Conservation (phyloP, 805 yeast genomes). For the Cyberlindnera euphorbiae region DNA sequence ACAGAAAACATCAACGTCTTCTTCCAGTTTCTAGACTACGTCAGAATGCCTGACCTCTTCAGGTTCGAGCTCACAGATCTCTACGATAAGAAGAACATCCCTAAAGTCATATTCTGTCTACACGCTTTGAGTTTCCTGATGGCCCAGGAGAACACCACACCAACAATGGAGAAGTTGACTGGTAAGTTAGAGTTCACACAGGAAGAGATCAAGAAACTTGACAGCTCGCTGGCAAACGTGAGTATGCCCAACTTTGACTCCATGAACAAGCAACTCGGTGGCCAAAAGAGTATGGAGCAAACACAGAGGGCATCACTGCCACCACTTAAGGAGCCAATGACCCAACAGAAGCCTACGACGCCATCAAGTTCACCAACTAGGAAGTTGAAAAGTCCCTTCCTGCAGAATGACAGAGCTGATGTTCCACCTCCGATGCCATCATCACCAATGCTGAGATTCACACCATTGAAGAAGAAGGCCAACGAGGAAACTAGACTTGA, state of each 20-base stretch:
- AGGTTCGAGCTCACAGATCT: slow-evolving; percentile 89
- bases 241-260: slow-evolving; percentile 74
- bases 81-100: slow-evolving; percentile 86
- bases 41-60: slow-evolving; percentile 82
- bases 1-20: slow-evolving; percentile 89
- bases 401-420: slow-evolving; percentile 9
- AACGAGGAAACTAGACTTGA: neutral
- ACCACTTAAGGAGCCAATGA: too few species aligned
- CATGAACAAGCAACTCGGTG: slow-evolving; percentile 40
- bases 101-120: slow-evolving; percentile 88
- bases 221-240: slow-evolving; percentile 57
- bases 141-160: slow-evolving; percentile 48
- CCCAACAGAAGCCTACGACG: too few species aligned
- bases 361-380: too few species aligned
- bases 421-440: too few species aligned
- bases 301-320: too few species aligned
- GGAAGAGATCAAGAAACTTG: slow-evolving; percentile 65
- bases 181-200: slow-evolving; percentile 60
- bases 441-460: slow-evolving; percentile 5
- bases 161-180: slow-evolving; percentile 56
- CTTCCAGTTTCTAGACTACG: slow-evolving; percentile 60
- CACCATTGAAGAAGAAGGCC: slow-evolving; percentile 3
- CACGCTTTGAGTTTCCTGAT: slow-evolving; percentile 83
- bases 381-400: slow-evolving; percentile 20
- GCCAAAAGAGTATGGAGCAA: too few species aligned